Evolutionary conservation across 306 rosid species (phyloP).

Genomic region (Vicia sativa): DNA sequence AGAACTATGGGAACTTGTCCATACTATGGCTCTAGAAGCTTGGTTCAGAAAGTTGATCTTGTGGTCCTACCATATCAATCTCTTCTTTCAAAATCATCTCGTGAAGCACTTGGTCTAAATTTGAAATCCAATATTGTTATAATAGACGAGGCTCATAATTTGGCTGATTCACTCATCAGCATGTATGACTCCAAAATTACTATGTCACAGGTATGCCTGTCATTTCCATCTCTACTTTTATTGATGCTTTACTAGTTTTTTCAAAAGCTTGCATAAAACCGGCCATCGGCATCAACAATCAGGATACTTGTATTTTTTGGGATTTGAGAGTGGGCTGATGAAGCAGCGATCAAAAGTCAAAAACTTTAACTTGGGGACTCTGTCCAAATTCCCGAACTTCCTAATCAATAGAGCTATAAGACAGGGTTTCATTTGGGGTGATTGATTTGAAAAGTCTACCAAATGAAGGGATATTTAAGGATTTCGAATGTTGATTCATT

Average conservation of each 20-base stretch:
- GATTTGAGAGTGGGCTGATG: neutral
- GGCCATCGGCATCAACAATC: constrained; percentile 15
- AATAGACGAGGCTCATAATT: constrained; percentile 93
- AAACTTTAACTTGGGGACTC: neutral
- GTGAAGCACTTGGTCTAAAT: constrained; percentile 88
- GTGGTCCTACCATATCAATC: constrained; percentile 96
- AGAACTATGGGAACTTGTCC: constrained; percentile 82
- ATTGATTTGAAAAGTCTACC: constrained; percentile 19
- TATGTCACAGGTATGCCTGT: constrained; percentile 63
- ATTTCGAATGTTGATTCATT: constrained; percentile 27
- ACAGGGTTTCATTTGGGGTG: constrained; percentile 16
- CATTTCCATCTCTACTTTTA: constrained; percentile 26
- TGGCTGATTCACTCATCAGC: constrained; percentile 91
- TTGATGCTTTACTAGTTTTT: constrained; percentile 24
- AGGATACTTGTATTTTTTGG: neutral
- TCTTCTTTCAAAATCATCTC: constrained; percentile 89
- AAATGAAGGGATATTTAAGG: neutral
- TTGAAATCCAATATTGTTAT: constrained; percentile 77
- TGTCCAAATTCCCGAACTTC: neutral
- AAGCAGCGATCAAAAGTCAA: neutral
- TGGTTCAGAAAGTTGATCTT: constrained; percentile 81
- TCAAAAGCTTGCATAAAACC: constrained; percentile 9
- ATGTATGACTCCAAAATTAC: constrained; percentile 82
- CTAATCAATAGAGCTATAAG: neutral
- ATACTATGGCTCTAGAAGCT: constrained; percentile 90